Evolutionary conservation across 345 rosid genomes (phyloP), one percentile per base, ranked within the genome.

Genomic region (Adansonia digitata): DNA sequence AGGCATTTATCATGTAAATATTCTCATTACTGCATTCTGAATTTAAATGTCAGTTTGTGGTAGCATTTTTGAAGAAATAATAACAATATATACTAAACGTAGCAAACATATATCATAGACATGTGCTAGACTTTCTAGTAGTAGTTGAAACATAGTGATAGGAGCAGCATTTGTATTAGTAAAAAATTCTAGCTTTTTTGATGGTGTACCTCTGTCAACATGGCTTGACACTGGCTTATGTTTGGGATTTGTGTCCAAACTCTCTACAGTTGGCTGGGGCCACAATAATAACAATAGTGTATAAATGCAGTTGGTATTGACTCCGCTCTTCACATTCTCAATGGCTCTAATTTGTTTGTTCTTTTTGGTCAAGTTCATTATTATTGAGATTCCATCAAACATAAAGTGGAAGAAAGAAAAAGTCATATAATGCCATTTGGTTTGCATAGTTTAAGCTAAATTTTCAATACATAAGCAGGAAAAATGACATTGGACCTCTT

Each of bases 51-150:
- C n/a, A 68, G 37, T 26, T 46, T 45, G 40, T 3, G 15, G 39
- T 37, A 11, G 29, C 5, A 26, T 15, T 27, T 43, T 18, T 14
- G 22, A 26, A 26, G 37, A 67, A 39, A 43, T 24, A 8, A 67
- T 26, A 45, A 67, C 20, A 45, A 4, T 43, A 67, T 45, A 13
- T 67, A 26, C 22, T 67, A 22, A 67, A 26, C 26, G 14, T 24
- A 45, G 39, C 31, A 24, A 65, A 67, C 27, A 43, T 45, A 55
- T 45, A 67, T 27, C 37, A 67, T 14, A 31, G 55, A 98, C 93
- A 24, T 48, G 5, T 57, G 37, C 35, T 57, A 26, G 34, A 57
- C 12, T 56, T 22, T 24, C 14, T 56, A 56, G 29, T 5, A 56
- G 61, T 24, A 66, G 48, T 64, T 37, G 69, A 64, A 64, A 64